Percentiles rank a stretch among this genome's conserved stretches.
Conservation (phyloP, 2,329 filamentous ascomycete species). For the Bimuria novae-zelandiae region DNA sequence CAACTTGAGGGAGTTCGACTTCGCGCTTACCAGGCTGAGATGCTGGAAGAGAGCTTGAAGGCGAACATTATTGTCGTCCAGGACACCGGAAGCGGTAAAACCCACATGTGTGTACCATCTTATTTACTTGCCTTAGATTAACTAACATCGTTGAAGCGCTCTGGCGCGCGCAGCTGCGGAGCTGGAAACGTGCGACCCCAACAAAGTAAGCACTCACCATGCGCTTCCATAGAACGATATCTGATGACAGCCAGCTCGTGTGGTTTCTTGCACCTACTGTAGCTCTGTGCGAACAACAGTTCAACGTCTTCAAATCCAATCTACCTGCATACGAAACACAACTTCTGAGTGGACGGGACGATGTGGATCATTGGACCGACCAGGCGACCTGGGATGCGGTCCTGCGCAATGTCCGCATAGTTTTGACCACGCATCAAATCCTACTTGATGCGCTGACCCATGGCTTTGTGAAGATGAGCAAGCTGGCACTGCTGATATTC, state of each 20-base stretch:
- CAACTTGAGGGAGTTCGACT: conserved; percentile 32
- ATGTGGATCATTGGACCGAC: conserved; percentile 74
- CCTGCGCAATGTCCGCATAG: conserved; percentile 67
- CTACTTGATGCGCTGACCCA: conserved; percentile 75
- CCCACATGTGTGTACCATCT: conserved; percentile 43
- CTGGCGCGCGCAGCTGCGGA: conserved; percentile 51
- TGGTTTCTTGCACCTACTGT: conserved; percentile 55
- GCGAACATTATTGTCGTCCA: conserved; percentile 55
- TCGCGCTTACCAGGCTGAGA: conserved; percentile 55
- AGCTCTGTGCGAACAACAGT: conserved; percentile 53
- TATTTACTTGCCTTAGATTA: background rate
- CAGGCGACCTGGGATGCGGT: conserved; percentile 69
- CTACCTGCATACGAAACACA: conserved; percentile 60
- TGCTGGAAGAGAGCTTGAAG: conserved; percentile 52
- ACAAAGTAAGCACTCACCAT: conserved; percentile 36
- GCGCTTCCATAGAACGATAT: conserved; percentile 1
- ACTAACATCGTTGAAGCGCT: conserved; percentile 38
- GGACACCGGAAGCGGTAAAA: conserved; percentile 57
- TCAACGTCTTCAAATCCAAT: conserved; percentile 38
- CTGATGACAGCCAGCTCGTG: conserved; percentile 38
- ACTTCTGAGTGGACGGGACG: conserved; percentile 69
- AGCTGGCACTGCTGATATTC: conserved; percentile 73
- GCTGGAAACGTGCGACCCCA: conserved; percentile 44
- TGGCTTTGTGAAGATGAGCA: conserved; percentile 69
- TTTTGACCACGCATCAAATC: conserved; percentile 78